Evolutionary conservation across 1,139 yeast genomes (phyloP).

Genomic region (Yamadazyma aaseri): DNA sequence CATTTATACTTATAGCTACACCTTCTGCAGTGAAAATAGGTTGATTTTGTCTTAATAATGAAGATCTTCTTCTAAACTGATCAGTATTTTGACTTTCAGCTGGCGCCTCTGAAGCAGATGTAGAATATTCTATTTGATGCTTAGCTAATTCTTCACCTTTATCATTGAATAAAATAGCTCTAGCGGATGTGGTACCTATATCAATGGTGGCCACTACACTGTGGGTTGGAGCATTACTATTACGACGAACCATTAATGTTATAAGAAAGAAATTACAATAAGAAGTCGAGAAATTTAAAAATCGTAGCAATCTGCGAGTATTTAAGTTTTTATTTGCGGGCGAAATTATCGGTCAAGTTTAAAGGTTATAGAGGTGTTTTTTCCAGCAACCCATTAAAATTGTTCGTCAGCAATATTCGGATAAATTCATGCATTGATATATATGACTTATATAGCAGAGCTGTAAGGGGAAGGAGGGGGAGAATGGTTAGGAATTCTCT

Average conservation of each 20-base stretch:
- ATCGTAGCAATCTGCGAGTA: slow-evolving; percentile 1
- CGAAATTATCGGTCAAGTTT: slow-evolving; percentile 9
- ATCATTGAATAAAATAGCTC: slow-evolving; percentile 77
- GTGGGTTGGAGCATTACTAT: slow-evolving; percentile 37
- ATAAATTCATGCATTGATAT: too few species aligned
- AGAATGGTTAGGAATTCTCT: too few species aligned
- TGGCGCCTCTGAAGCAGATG: slow-evolving; percentile 62
- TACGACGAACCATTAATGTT: slow-evolving; percentile 37
- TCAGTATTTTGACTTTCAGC: slow-evolving; percentile 46
- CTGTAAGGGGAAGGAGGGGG: too few species aligned
- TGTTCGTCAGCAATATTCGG: too few species aligned
- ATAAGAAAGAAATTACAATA: too few species aligned
- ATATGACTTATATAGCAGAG: slow-evolving; percentile 1
- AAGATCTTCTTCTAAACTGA: slow-evolving; percentile 51
- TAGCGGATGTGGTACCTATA: slow-evolving; percentile 93
- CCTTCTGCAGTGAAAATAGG: slow-evolving; percentile 75
- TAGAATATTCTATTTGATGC: slow-evolving; percentile 85
- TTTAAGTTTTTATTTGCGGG: slow-evolving; percentile 4
- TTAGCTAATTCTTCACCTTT: slow-evolving; percentile 78
- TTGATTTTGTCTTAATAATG: slow-evolving; percentile 49
- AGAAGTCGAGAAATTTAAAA: neutral
- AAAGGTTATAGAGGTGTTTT: too few species aligned
- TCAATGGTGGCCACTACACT: slow-evolving; percentile 76
- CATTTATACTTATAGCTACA: slow-evolving; percentile 59
- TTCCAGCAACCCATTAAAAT: too few species aligned